Percentiles rank a stretch among this genome's conserved stretches.
These are phyloP conservation scores for Fraxinus latifolia DNA, from an alignment of 305 asterid genomes.

Conservation along the genomic window DNA sequence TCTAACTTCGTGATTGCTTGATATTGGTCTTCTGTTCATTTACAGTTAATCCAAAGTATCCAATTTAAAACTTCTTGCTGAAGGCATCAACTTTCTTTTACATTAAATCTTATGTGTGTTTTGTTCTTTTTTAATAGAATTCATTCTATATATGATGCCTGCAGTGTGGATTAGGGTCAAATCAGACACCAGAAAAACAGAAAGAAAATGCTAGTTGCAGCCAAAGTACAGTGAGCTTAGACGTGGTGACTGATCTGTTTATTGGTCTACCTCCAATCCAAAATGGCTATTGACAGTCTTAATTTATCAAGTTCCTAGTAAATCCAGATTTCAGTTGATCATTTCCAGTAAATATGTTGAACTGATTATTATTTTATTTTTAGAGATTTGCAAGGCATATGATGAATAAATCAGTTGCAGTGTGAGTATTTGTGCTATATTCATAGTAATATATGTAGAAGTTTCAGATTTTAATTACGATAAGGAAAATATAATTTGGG, in stretches of 20 bases:
- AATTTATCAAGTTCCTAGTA: not conserved
- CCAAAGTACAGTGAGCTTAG: slow-evolving; percentile 30
- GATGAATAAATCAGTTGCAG: not conserved
- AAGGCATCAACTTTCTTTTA: not conserved
- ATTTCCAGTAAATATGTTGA: not conserved
- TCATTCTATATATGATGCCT: not conserved
- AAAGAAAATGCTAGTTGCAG: slow-evolving; percentile 31
- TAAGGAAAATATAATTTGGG: not conserved
- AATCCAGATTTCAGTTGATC: not conserved
- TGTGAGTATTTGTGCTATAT: not conserved
- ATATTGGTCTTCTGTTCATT: not conserved
- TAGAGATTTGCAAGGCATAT: not conserved
- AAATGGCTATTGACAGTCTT: slow-evolving; percentile 5
- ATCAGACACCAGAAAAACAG: slow-evolving; percentile 9
- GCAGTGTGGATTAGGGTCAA: slow-evolving; percentile 38
- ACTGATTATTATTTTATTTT: not conserved
- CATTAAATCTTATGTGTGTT: not conserved
- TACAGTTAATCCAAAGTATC: not conserved
- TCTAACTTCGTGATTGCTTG: not conserved
- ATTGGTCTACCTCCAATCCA: slow-evolving; percentile 51
- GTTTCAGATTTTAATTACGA: not conserved
- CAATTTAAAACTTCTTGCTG: not conserved
- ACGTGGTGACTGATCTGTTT: slow-evolving; percentile 55
- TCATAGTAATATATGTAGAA: not conserved
- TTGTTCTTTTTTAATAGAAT: not conserved